These are phyloP conservation scores for Didymella pomorum DNA, from an alignment of 2,329 filamentous ascomycete species.

Conservation along the genomic window DNA sequence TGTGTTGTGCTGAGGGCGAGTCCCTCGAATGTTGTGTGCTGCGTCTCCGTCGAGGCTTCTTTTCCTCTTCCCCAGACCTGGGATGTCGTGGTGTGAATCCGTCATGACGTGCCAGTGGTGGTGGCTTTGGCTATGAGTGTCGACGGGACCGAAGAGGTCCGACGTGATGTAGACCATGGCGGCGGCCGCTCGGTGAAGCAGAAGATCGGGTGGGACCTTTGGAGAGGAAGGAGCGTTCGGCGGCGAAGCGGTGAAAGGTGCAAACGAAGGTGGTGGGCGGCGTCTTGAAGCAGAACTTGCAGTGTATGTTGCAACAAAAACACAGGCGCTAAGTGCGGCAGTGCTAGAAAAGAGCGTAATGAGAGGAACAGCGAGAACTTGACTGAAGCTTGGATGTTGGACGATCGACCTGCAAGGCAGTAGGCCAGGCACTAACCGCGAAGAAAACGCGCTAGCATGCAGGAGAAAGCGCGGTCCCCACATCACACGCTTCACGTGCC, in stretches of 20 bases:
- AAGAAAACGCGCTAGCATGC: constrained; percentile 11
- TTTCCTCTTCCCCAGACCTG: constrained; percentile 45
- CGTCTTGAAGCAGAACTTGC: not conserved
- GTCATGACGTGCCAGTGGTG: constrained; percentile 32
- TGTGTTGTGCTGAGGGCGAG: constrained; percentile 16
- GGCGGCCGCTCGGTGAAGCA: constrained; percentile 25
- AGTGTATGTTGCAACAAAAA: not conserved
- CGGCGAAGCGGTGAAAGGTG: constrained; percentile 17
- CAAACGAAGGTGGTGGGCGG: not conserved
- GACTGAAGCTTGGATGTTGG: constrained; percentile 12
- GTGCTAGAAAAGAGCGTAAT: constrained; percentile 9
- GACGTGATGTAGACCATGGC: constrained; percentile 50
- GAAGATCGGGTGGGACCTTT: constrained; percentile 12
- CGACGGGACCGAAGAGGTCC: constrained; percentile 42
- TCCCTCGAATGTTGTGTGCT: constrained; percentile 8
- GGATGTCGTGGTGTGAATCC: constrained; percentile 26
- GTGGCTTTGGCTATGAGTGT: constrained; percentile 19
- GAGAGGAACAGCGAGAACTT: constrained; percentile 5
- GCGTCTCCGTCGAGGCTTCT: constrained; percentile 27
- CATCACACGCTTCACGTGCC: constrained; percentile 37
- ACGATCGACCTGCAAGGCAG: constrained; percentile 20
- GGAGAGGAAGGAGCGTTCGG: constrained; percentile 21
- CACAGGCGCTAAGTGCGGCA: constrained; percentile 5
- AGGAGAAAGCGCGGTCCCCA: constrained; percentile 21
- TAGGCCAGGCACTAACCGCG: constrained; percentile 7